A percentile compares a stretch with the other conserved stretches of the same genome.
Evolutionary conservation across 73 alveolate species (phyloP).

Genomic region (Paramecium tetraurelia): DNA sequence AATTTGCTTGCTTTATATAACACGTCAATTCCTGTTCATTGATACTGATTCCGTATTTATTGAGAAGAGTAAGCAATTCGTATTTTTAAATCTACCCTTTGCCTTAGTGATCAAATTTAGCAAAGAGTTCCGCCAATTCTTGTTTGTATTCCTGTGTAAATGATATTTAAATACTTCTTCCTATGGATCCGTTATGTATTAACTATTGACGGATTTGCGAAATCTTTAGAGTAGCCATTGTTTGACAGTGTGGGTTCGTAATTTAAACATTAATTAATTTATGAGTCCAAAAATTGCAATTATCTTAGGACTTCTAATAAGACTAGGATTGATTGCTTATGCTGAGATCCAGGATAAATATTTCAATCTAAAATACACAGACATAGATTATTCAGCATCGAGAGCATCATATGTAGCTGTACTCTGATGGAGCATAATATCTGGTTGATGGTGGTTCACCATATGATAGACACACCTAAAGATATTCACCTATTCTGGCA

Average conservation of each 20-base stretch:
- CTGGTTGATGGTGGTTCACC: constrained; percentile 93
- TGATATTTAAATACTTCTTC: background rate
- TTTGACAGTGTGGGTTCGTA: constrained; percentile 1
- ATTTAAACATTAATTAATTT: background rate
- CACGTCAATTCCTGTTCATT: background rate
- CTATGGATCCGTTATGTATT: background rate
- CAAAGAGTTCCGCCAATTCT: constrained; percentile 1
- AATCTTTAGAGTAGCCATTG: constrained; percentile 1
- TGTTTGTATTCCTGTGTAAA: background rate
- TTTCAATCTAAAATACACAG: constrained; percentile 87
- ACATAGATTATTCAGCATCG: constrained; percentile 91
- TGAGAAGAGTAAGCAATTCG: background rate
- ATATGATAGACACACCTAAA: constrained; percentile 91
- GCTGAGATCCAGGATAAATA: constrained; percentile 58
- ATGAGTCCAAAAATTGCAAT: constrained; percentile 20
- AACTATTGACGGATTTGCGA: background rate
- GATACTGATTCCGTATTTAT: background rate
- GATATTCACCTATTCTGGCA: constrained; percentile 96
- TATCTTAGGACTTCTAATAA: constrained; percentile 37
- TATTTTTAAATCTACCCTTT: background rate
- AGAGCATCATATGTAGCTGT: background rate
- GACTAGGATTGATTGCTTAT: constrained; percentile 44
- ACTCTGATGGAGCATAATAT: constrained; percentile 93
- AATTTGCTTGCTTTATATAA: background rate
- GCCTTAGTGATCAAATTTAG: background rate